phyloP scores from a whole-genome alignment of 257 asterid genomes.

The Nicotiana tabacum region DNA sequence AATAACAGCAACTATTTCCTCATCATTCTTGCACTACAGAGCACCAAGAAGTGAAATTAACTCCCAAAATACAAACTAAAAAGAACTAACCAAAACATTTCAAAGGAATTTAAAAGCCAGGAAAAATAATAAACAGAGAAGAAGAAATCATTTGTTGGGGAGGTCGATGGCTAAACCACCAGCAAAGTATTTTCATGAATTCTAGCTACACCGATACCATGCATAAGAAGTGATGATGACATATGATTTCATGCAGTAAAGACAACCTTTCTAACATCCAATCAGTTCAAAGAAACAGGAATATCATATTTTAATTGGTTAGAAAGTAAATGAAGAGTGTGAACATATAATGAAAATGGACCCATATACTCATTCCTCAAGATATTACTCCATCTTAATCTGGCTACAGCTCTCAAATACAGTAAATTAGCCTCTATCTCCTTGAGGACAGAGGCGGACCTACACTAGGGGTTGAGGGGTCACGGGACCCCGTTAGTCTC shows the following conservation, averaged over 20 bases:
- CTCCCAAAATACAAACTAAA: neutral
- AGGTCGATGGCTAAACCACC: too few species aligned
- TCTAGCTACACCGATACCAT: neutral
- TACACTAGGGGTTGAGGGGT: too few species aligned
- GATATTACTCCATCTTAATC: neutral
- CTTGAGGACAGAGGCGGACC: neutral
- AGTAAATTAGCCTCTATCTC: neutral
- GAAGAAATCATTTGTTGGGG: neutral
- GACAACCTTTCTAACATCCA: neutral
- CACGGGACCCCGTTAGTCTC: too few species aligned
- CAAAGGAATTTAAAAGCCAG: neutral
- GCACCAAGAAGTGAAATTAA: constrained; percentile 5
- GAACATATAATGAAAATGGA: neutral
- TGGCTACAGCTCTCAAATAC: neutral
- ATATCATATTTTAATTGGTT: neutral
- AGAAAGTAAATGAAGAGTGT: neutral
- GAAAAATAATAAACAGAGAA: neutral
- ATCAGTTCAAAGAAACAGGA: constrained; percentile 3
- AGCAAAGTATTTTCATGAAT: neutral
- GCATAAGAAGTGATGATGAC: neutral
- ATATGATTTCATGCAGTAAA: neutral
- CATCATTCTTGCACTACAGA: constrained; percentile 84
- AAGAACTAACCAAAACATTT: neutral
- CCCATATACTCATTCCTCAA: neutral
- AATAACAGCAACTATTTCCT: constrained; percentile 97